Base-by-base conservation (phyloP, 2,329 filamentous ascomycete genomes). In the Simplicillium aogashimaense region DNA sequence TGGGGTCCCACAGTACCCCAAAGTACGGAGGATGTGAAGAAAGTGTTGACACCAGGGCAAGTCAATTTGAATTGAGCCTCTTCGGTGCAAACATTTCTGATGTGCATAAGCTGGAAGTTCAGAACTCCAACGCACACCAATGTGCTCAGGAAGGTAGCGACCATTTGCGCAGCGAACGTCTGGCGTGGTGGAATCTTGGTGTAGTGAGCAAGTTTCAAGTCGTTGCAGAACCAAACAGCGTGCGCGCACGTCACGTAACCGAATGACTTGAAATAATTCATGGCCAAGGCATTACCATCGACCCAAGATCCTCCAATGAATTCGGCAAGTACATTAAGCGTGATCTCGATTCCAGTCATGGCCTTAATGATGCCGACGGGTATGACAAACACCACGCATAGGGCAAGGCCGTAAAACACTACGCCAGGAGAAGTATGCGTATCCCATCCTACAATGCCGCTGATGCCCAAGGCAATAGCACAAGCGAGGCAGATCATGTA, bases 121-220 rank as follows among this genome's bases (percentile, higher is more conserved):
- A 69, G 53, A 1, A 74, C 65, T 12, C 64, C 69, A 3, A 67
- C 65, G 45, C 66, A 70, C 33, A 74, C 64, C 35, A 75, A 59
- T 2, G 67, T 72, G 36, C 68, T 70, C 15, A 74, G 56, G 15
- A 78, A 59, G 3, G 72, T 79, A 29, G 74, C 73, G 9, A 72
- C 59, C 51, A 79, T 72, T 54, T 80, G 76, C 1, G 74, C 74
- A 16, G 63, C 57, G 47, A 80, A 81, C 3, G 75, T 73, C 25
- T 76, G 67, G 10, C 71, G 67, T 0, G 76, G 76, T 5, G 76
- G 74, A 14, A 80, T 76, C 59, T 78, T 78, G 58, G 74, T 66
- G 54, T 78, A 78, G 46, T 70, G 67, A 8, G 66, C 67, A 12
- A 70, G 64, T 53, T 70, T 70, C 29, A 68, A 52, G 45, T 67